phyloP scores from a whole-genome alignment of 2,329 filamentous ascomycete genomes.

The Talaromyces sp. region DNA sequence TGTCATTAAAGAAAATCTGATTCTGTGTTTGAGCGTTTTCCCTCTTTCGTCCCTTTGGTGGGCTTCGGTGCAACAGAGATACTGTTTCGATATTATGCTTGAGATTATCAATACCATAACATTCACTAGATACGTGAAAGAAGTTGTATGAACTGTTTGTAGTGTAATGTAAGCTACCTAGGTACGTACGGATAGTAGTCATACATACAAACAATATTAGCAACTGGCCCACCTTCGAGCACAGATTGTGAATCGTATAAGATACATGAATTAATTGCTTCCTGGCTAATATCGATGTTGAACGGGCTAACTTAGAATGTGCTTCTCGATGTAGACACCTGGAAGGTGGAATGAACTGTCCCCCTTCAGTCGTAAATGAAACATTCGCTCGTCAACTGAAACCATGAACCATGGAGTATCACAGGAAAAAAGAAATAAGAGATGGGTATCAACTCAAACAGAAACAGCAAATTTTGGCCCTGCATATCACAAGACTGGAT shows the following conservation, averaged over 20 bases:
- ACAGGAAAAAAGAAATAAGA: conserved; percentile 10
- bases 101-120: background rate
- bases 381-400: conserved; percentile 1
- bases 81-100: background rate
- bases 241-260: conserved; percentile 7
- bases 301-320: conserved; percentile 3
- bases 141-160: background rate
- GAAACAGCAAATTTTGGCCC: background rate
- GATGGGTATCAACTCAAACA: conserved; percentile 17
- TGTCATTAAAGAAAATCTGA: background rate
- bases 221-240: background rate
- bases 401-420: conserved; percentile 3
- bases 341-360: background rate
- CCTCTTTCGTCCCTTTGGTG: background rate
- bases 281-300: conserved; percentile 2
- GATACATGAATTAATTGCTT: conserved; percentile 17
- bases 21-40: conserved; percentile 4
- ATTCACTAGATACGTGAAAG: background rate
- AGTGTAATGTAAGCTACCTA: background rate
- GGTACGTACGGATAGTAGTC: conserved; percentile 11
- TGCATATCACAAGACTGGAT: background rate
- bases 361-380: background rate
- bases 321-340: background rate
- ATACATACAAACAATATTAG: conserved; percentile 16
- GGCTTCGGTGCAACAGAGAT: background rate